phyloP scores from a whole-genome alignment of 768 basidiomycete species.

The Gautieria morchelliformis region DNA sequence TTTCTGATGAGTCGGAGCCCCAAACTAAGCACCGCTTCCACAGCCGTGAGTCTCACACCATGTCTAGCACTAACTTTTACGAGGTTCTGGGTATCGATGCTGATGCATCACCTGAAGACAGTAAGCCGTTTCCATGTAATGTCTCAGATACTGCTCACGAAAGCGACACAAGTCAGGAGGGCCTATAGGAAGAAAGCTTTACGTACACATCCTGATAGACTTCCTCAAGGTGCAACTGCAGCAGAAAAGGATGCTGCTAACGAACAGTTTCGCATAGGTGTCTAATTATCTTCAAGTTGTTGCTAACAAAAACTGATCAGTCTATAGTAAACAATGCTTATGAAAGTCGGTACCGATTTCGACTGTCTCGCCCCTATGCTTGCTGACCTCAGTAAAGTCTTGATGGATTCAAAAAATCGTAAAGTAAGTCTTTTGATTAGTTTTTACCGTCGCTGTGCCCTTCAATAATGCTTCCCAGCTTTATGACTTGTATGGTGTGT shows the following conservation, averaged over 20 bases:
- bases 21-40: not conserved
- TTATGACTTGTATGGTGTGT: slow-evolving; percentile 65
- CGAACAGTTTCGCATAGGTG: slow-evolving; percentile 52
- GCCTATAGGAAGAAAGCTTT: slow-evolving; percentile 60
- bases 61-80: slow-evolving; percentile 37
- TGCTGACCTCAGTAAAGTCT: slow-evolving; percentile 49
- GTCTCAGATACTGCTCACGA: not conserved
- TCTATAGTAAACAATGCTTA: slow-evolving; percentile 9
- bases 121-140: slow-evolving; percentile 29
- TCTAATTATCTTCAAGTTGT: slow-evolving; percentile 12
- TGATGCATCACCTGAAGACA: slow-evolving; percentile 52
- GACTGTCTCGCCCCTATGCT: slow-evolving; percentile 5
- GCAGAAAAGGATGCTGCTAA: slow-evolving; percentile 44
- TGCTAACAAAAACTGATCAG: not conserved
- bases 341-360: slow-evolving; percentile 16
- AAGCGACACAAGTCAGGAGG: slow-evolving; percentile 45
- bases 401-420: slow-evolving; percentile 47
- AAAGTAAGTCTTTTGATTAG: slow-evolving; percentile 28
- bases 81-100: slow-evolving; percentile 44
- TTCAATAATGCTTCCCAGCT: slow-evolving; percentile 24
- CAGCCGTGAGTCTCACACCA: not conserved
- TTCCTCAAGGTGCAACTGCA: slow-evolving; percentile 42
- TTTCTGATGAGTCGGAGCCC: too few species aligned
- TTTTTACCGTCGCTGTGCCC: not conserved
- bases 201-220: slow-evolving; percentile 68